Base-by-base conservation (phyloP, 257 asterid genomes). In the Fraxinus excelsior region DNA sequence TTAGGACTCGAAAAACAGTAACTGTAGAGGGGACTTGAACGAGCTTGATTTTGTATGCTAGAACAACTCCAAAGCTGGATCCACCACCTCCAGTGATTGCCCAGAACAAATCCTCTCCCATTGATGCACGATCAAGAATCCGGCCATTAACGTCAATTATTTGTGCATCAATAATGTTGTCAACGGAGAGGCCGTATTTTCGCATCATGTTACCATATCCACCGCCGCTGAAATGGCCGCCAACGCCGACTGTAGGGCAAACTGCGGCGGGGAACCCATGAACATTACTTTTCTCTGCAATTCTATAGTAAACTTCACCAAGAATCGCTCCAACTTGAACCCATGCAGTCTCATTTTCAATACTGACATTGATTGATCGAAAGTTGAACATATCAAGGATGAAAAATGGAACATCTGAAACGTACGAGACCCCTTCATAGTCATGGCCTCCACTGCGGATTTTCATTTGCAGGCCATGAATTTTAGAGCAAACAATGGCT, bases 361-460 rank as follows among this genome's bases (percentile, higher is more conserved):
- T 4, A 5, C 25, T 72, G 7, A 87, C 79, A 23, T 77, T 13
- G 70, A 87, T 18, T 1, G 78, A 64, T 0, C 84, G 66, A 3
- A 87, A 69, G 38, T 80, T 74, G 77, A 76, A 79, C 87, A 85
- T 69, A 70, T 87, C 87, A 14, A 85, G 79, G 76, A 84, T 38
- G 34, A 84, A 0, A 72, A 85, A 87, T 2, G 84, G 81, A 6
- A 58, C 67, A 6, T 74, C 21, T 1, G 87, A 80, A 2, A 76
- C 76, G 7, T 85, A 80, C 1, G 87, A 79, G 8, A 82, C 16
- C 16, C 88, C 92, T 38, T 85, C 91, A 25, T 78, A 84, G 49
- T 88, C 92, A 32, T 88, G 90, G 26, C 91, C 91, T 0, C 91
- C 88, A n/a, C 91, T 88, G 1, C 91, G 83, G 60, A 75, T 79